Conservation (phyloP, 805 yeast genomes). For the Metschnikowia continentalis region DNA sequence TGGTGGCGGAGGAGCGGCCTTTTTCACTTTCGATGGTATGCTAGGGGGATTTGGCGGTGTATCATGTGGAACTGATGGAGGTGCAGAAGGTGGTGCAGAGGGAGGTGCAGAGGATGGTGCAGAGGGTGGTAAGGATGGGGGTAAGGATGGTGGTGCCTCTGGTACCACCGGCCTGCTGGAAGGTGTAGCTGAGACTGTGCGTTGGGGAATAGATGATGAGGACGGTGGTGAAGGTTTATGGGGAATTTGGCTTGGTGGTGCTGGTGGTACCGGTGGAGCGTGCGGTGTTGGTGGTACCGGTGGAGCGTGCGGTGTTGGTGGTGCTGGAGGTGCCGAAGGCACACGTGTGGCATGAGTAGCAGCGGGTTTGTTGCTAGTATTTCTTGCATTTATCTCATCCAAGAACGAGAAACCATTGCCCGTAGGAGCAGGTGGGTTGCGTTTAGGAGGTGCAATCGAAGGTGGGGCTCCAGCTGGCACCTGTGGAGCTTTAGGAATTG, state of each 20-base stretch:
- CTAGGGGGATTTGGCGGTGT: conserved; percentile 7
- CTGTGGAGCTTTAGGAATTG: conserved; percentile 6
- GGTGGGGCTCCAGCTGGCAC: conserved; percentile 22
- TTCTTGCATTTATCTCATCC: conserved; percentile 7
- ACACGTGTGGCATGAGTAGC: conserved; percentile 20
- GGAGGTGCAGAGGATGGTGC: conserved; percentile 13
- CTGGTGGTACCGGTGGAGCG: conserved; percentile 9
- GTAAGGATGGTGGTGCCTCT: not conserved
- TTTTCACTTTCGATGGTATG: conserved; percentile 14
- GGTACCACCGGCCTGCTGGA: not conserved
- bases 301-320: conserved; percentile 10
- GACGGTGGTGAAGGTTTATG: not conserved
- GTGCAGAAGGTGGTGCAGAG: conserved; percentile 17
- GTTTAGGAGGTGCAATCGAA: conserved; percentile 45
- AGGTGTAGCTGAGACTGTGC: not conserved
- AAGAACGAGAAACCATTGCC: conserved; percentile 8
- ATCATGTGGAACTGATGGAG: conserved; percentile 18
- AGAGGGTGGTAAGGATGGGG: conserved; percentile 7
- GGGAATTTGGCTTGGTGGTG: conserved; percentile 4
- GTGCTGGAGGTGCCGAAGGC: conserved; percentile 13
- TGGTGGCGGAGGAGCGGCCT: conserved; percentile 29
- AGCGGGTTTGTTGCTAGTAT: conserved; percentile 4
- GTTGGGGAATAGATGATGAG: not conserved
- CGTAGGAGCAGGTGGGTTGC: conserved; percentile 20
- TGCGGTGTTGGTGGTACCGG: conserved; percentile 13